Evolutionary conservation across 176 grass and related monocot species (phyloP).

Genomic region (Oryza australiensis): DNA sequence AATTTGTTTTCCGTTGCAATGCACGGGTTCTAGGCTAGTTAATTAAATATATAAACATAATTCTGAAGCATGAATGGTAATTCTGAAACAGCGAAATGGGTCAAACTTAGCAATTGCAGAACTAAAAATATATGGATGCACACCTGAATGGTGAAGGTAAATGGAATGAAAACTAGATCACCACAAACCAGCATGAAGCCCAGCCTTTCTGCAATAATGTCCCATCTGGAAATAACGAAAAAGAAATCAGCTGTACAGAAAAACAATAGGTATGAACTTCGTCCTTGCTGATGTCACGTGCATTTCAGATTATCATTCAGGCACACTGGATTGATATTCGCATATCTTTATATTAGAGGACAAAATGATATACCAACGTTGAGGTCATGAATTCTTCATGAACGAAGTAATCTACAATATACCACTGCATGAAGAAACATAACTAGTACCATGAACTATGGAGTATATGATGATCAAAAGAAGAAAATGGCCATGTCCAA

Average conservation of each 20-base stretch:
- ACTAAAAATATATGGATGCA: constrained; percentile 3
- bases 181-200: constrained; percentile 99
- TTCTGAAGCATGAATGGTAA: background rate
- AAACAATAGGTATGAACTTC: background rate
- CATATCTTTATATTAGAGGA: constrained; percentile 26
- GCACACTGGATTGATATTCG: constrained; percentile 24
- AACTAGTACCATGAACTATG: constrained; percentile 32
- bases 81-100: background rate
- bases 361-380: constrained; percentile 61
- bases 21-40: too few species aligned
- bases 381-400: constrained; percentile 99
- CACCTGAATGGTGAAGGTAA: constrained; percentile 96
- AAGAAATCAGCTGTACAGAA: background rate
- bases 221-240: constrained; percentile 65
- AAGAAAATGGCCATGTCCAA: constrained; percentile 18
- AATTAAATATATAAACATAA: background rate
- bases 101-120: background rate
- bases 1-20: too few species aligned
- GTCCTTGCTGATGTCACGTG: background rate
- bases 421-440: constrained; percentile 62
- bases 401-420: constrained; percentile 91
- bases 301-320: background rate
- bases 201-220: constrained; percentile 94
- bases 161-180: constrained; percentile 97
- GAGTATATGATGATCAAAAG: constrained; percentile 11